These are phyloP conservation scores for Globisporangium canariense DNA, from an alignment of 352 stramenopile genomes.

Conservation along the genomic window DNA sequence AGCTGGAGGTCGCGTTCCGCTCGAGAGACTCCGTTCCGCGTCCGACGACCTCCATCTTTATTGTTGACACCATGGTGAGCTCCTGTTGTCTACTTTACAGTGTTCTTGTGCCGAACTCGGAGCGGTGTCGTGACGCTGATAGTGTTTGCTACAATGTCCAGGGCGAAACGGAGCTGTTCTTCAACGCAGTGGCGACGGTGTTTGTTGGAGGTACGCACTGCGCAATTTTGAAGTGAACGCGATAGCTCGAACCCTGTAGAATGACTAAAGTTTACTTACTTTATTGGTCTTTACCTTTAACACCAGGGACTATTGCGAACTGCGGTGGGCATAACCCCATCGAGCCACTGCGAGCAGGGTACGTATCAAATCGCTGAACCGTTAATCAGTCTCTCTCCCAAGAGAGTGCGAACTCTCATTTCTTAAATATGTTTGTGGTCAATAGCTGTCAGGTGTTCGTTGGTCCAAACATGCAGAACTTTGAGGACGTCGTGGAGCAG, in stretches of 20 bases:
- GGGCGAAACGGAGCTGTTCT: constrained; percentile 64
- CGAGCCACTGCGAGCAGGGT: constrained; percentile 64
- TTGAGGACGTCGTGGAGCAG: constrained; percentile 45
- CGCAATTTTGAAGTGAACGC: too few relatives aligned
- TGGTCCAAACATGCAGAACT: constrained; percentile 73
- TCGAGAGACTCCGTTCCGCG: constrained; percentile 32
- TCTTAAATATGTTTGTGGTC: not conserved
- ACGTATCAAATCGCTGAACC: not conserved
- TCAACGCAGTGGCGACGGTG: constrained; percentile 39
- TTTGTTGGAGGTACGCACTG: constrained; percentile 53
- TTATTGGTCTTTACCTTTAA: too few relatives aligned
- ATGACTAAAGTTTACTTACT: too few relatives aligned
- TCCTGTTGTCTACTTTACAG: not conserved
- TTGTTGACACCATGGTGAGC: constrained; percentile 63
- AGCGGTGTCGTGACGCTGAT: too few relatives aligned
- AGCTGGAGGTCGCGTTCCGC: constrained; percentile 30
- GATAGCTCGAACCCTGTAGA: too few relatives aligned
- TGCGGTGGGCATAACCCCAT: constrained; percentile 75
- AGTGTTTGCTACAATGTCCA: constrained; percentile 11
- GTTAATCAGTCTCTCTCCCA: too few relatives aligned
- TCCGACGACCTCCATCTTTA: constrained; percentile 38
- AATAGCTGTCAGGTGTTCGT: constrained; percentile 56
- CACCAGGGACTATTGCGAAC: constrained; percentile 44
- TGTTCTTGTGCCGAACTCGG: not conserved
- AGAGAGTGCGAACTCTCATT: too few relatives aligned